These are phyloP conservation scores for Fraxinus excelsior DNA, from an alignment of 257 asterid genomes.

Conservation along the genomic window DNA sequence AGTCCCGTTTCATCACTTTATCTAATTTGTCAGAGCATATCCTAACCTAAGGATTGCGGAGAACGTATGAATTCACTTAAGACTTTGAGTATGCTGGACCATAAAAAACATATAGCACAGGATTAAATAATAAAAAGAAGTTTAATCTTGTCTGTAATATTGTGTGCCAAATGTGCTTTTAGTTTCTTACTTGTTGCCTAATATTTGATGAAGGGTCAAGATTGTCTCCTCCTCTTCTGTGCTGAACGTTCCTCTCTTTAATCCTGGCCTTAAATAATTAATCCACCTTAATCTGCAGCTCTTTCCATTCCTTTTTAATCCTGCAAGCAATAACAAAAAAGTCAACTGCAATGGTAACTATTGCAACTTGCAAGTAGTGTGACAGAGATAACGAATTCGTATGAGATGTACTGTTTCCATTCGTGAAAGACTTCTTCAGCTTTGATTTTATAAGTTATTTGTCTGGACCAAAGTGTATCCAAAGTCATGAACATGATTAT, in stretches of 20 bases:
- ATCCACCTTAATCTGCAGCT: slow-evolving; percentile 92
- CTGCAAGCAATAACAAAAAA: slow-evolving; percentile 35
- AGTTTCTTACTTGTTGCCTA: slow-evolving; percentile 87
- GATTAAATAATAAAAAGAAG: background rate
- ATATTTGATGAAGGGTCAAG: slow-evolving; percentile 61
- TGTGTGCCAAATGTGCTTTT: background rate
- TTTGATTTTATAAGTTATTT: background rate
- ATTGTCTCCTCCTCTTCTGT: slow-evolving; percentile 60
- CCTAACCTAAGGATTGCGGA: background rate
- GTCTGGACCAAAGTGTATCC: slow-evolving; percentile 6
- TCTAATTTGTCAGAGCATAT: no score
- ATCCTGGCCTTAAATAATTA: slow-evolving; percentile 79
- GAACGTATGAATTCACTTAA: no score
- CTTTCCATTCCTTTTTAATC: slow-evolving; percentile 81
- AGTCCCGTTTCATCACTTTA: no score
- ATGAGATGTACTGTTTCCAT: slow-evolving; percentile 15
- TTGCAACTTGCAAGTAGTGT: no score
- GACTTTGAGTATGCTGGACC: no score
- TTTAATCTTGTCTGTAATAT: background rate
- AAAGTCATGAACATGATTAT: slow-evolving; percentile 29
- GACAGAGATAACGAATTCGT: background rate
- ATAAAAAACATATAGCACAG: no score
- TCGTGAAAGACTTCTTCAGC: slow-evolving; percentile 13
- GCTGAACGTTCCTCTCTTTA: slow-evolving; percentile 69
- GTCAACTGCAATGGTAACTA: slow-evolving; percentile 14